A percentile compares a stretch with the other conserved stretches of the same genome.
These are phyloP conservation scores for Fusarium foetens DNA, from an alignment of 2,329 filamentous ascomycete species.

Conservation along the genomic window DNA sequence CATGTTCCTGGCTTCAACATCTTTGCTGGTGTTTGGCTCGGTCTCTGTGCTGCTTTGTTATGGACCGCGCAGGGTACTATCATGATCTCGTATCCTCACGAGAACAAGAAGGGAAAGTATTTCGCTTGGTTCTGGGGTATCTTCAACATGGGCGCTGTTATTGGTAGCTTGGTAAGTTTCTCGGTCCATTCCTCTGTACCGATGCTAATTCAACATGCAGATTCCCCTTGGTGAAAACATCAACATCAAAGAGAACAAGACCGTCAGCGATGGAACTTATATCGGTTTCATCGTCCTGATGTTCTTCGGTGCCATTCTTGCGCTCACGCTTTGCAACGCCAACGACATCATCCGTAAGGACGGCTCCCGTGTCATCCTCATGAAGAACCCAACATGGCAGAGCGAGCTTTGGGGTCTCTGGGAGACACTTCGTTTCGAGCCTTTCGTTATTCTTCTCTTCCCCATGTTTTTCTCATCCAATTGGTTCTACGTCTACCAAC, in stretches of 20 bases:
- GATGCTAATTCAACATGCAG: conserved; percentile 61
- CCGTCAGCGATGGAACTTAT: conserved; percentile 82
- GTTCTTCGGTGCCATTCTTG: conserved; percentile 74
- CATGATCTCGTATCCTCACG: conserved; percentile 89
- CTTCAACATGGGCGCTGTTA: conserved; percentile 91
- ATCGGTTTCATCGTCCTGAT: conserved; percentile 89
- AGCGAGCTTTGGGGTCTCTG: conserved; percentile 81
- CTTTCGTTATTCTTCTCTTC: conserved; percentile 76
- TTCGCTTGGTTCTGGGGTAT: conserved; percentile 96
- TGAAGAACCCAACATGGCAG: conserved; percentile 90
- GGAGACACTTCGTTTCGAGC: conserved; percentile 75
- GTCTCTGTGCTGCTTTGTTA: conserved; percentile 80
- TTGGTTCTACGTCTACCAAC: conserved; percentile 86
- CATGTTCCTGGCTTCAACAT: conserved; percentile 55
- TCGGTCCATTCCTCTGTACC: rapidly evolving
- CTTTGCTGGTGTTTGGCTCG: conserved; percentile 80
- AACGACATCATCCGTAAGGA: conserved; percentile 78
- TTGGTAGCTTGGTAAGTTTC: conserved; percentile 71
- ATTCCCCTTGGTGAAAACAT: conserved; percentile 52
- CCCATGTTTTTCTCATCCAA: conserved; percentile 87
- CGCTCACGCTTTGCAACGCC: conserved; percentile 76
- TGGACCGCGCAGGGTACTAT: conserved; percentile 87
- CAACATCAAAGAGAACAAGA: conserved; percentile 44
- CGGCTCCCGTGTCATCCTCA: conserved; percentile 82
- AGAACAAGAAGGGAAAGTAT: conserved; percentile 84